Base-by-base conservation (phyloP, 73 alveolate species). In the Paramecium pentaurelia region DNA sequence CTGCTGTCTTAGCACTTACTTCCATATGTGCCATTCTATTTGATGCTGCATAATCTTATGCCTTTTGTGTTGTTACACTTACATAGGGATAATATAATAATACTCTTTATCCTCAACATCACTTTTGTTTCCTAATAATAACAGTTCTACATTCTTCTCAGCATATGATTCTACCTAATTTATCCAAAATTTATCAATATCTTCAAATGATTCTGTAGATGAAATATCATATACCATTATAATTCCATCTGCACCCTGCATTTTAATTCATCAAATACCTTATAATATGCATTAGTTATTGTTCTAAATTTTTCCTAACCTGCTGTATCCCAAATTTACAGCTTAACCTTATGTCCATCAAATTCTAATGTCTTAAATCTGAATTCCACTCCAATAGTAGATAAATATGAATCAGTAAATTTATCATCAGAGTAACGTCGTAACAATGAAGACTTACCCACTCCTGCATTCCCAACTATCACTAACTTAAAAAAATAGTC, bases 291-390 rank as follows among this genome's bases (percentile, higher is more conserved):
- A 38, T 93, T 83, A 7, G 95, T 83, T 18, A 93, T 93, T 71
- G 93, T 91, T 86, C 96, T 45, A 77, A 94, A 95, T 47, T 96
- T 77, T 86, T 95, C 97, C 88, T 95, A 94, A 22, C 98, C 98
- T 71, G 97, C 97, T 11, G 98, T 94, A 85, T 95, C 98, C 97
- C 97, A 94, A 12, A 94, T 94, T 77, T 94, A 89, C 8, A 94
- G 85, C 85, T 93, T 94, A 38, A 94, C 97, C 58, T 88, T 86
- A 86, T 94, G 86, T 20, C 94, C 94, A 38, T 94, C 97, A 36
- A 94, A 88, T 32, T 84, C 92, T 20, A 94, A 87, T 25, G 96
- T 94, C 77, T 89, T 93, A 83, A 94, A 93, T 87, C 94, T 94
- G 45, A 94, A 94, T 60, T 94, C 97, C 18, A 94, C 97, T 32